Conservation (phyloP, 78 protist species). For the Creolimax fragrantissima region DNA sequence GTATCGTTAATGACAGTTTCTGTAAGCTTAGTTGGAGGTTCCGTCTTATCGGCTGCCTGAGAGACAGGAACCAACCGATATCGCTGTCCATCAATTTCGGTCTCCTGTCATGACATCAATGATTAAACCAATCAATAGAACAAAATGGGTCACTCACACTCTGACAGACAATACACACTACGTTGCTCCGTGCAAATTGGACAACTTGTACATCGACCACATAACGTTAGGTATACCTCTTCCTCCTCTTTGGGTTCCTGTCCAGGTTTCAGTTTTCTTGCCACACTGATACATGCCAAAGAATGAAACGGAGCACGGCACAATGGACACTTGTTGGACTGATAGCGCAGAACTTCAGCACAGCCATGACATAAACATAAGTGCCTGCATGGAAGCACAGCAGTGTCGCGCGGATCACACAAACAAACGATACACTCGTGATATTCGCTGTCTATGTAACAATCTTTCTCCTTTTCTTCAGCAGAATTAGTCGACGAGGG, state of each 20-base stretch:
- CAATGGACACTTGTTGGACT: slow-evolving; percentile 55
- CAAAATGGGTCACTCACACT: no score
- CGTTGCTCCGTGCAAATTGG: no score
- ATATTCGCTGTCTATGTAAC: background rate
- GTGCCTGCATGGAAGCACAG: slow-evolving; percentile 79
- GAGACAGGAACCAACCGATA: background rate
- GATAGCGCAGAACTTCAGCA: slow-evolving; percentile 45
- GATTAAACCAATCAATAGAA: background rate
- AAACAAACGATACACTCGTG: slow-evolving; percentile 47
- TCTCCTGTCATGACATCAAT: background rate
- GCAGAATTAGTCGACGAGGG: background rate
- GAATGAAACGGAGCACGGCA: slow-evolving; percentile 48
- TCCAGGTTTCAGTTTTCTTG: background rate
- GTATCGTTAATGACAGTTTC: no score
- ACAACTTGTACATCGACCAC: no score
- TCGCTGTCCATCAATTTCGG: background rate
- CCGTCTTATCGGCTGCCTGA: background rate
- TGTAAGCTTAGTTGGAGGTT: background rate
- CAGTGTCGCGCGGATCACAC: slow-evolving; percentile 46
- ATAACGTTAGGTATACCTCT: background rate
- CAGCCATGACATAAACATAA: slow-evolving; percentile 69
- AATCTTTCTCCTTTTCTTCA: background rate
- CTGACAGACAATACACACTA: no score
- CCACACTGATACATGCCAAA: background rate
- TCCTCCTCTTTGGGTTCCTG: background rate